phyloP scores from a whole-genome alignment of 2,329 filamentous ascomycete genomes.

The Fusarium aywerte region DNA sequence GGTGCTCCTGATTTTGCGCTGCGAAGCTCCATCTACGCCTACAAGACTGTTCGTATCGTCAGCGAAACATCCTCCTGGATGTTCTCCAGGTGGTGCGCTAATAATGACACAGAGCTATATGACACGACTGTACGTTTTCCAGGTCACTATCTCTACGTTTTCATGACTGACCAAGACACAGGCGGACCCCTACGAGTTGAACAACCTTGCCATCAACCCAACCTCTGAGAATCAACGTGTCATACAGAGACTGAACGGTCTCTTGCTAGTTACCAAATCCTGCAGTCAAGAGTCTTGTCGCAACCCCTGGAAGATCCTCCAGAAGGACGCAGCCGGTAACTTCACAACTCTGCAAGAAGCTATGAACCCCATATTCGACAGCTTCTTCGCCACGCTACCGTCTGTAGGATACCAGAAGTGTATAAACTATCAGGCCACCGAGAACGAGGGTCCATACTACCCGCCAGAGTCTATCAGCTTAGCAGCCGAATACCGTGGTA shows the following conservation, averaged over 20 bases:
- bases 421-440: neutral
- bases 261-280: neutral
- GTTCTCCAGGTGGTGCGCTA: neutral
- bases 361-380: neutral
- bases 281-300: neutral
- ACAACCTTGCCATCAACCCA: neutral
- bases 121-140: neutral
- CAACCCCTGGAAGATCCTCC: neutral
- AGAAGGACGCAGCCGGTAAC: neutral
- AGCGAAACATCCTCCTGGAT: neutral
- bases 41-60: neutral
- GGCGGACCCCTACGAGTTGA: too few species aligned
- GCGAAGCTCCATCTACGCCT: neutral
- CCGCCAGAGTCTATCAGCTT: neutral
- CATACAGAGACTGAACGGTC: neutral
- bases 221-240: neutral
- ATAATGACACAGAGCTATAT: neutral
- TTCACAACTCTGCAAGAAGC: neutral
- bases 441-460: neutral
- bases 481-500: neutral
- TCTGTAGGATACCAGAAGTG: neutral
- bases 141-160: too few species aligned
- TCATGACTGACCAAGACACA: neutral
- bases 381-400: neutral
- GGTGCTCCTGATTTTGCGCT: neutral